Conservation (phyloP, 2,329 filamentous ascomycete species). For the Fusarium albidum region DNA sequence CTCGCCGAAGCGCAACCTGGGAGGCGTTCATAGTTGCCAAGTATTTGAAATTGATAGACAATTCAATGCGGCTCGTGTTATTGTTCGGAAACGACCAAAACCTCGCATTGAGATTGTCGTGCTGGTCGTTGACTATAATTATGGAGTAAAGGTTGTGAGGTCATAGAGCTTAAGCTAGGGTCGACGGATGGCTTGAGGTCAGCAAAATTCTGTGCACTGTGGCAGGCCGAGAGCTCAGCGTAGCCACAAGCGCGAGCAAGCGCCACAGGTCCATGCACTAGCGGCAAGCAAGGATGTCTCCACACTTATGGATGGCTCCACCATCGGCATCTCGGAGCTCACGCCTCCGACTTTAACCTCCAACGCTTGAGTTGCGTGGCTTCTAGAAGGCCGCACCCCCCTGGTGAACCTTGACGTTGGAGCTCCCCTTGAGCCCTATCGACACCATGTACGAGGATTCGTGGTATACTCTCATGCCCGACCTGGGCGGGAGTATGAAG, state of each 20-base stretch:
- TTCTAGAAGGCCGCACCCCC: slow-evolving; percentile 35
- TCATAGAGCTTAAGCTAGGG: slow-evolving; percentile 36
- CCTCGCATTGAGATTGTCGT: slow-evolving; percentile 5
- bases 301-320: slow-evolving; percentile 23
- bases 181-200: slow-evolving; percentile 21
- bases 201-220: slow-evolving; percentile 41
- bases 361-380: slow-evolving; percentile 41
- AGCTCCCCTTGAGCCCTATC: slow-evolving; percentile 27
- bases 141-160: slow-evolving; percentile 36
- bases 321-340: slow-evolving; percentile 43
- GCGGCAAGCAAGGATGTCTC: slow-evolving; percentile 22
- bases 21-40: slow-evolving; percentile 43
- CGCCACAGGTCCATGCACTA: slow-evolving; percentile 28
- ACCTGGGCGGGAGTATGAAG: slow-evolving; percentile 62
- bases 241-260: slow-evolving; percentile 5
- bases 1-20: slow-evolving; percentile 41
- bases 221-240: slow-evolving; percentile 22
- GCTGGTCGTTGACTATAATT: slow-evolving; percentile 18
- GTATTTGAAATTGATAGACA: neutral
- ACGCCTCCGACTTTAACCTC: slow-evolving; percentile 39
- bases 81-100: slow-evolving; percentile 9
- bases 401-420: slow-evolving; percentile 21
- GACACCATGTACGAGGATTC: slow-evolving; percentile 80
- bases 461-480: slow-evolving; percentile 81
- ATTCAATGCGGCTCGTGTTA: slow-evolving; percentile 8